Conservation (phyloP, 192 early-diverging fungal genomes). For the Coemansia sp. region DNA sequence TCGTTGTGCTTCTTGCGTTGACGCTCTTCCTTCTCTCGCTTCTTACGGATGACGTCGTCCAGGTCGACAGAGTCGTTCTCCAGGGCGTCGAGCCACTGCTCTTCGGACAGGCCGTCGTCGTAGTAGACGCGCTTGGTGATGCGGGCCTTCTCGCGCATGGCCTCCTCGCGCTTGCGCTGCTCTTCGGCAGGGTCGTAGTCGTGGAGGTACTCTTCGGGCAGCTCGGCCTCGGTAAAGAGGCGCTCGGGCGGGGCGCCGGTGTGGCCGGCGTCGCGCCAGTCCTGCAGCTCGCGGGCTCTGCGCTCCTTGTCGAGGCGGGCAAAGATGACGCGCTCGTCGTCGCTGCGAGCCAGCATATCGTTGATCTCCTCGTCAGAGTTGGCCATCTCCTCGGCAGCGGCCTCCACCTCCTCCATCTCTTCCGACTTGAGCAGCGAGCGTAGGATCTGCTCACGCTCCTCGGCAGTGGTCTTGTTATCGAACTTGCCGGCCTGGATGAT, state of each 20-base stretch:
- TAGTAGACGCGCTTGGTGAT: constrained; percentile 71
- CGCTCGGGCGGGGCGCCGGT: constrained; percentile 62
- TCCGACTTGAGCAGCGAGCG: constrained; percentile 75
- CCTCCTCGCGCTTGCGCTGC: constrained; percentile 46
- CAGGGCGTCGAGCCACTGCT: constrained; percentile 80
- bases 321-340: constrained; percentile 64
- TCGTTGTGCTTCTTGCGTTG: constrained; percentile 25
- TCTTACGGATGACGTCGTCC: constrained; percentile 50
- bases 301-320: constrained; percentile 72
- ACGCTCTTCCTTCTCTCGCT: constrained; percentile 42
- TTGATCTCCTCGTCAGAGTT: constrained; percentile 89
- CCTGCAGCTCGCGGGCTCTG: constrained; percentile 42
- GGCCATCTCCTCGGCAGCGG: constrained; percentile 53
- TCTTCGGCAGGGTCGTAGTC: constrained; percentile 56
- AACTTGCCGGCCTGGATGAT: constrained; percentile 99
- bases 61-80: constrained; percentile 62
- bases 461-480: constrained; percentile 89
- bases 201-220: constrained; percentile 71
- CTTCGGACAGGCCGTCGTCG: constrained; percentile 90
- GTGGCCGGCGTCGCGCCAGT: constrained; percentile 55
- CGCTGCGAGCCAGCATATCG: constrained; percentile 82
- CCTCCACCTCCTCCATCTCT: constrained; percentile 70
- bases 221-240: constrained; percentile 76
- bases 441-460: constrained; percentile 88
- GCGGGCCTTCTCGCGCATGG: constrained; percentile 70